Evolutionary conservation across 2,329 filamentous ascomycete species (phyloP), one percentile per base, ranked within the genome.

Genomic region (Aspergillus felis): DNA sequence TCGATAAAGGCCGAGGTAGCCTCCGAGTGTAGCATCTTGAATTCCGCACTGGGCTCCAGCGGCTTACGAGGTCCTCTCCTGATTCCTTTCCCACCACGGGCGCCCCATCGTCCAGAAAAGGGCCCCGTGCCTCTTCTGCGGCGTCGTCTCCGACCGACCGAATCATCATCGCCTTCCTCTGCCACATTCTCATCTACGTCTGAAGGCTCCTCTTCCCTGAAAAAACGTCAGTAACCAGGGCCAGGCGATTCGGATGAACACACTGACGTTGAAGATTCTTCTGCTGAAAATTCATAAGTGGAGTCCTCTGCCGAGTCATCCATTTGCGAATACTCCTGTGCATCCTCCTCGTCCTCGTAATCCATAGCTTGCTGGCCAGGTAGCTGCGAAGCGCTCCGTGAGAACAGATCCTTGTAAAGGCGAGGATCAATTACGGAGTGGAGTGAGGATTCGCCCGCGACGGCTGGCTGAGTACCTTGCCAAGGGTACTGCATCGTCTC

Each of bases 1-100:
- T 79, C 76, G 54, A 80, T 79, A 58, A 80, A 81, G 20, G 79
- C 78, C 50, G 74, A 75, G 1, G 76, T 79, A 27, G 79, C 79
- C 56, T 77, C 72, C 5, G 77, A 76, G 64, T 79, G 77, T 48
- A 80, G 61, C 20, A 75, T 64, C 50, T 78, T 79, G 68, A 81
- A 81, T 54, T 81, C 78, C 9, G 71, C 70, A 51, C 77, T 77
- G 17, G 79, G 79, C 52, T 81, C 79, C 44, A 80, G 42, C 4
- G 78, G 72, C 60, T 75, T 78, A 28, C 77, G 74, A 20, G 76
- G 76, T 3, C 79, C 79, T 64, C 76, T 71, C 60, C 74, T 79
- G 64, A 77, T 68, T 24, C 78, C 78, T 62, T 76, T 78, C n/a
- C 70, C 70, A 60, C 76, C 76, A 44, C 77, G 70, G 9, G 73